phyloP scores from a whole-genome alignment of 768 basidiomycete species.

The Phlebiopsis gigantea region DNA sequence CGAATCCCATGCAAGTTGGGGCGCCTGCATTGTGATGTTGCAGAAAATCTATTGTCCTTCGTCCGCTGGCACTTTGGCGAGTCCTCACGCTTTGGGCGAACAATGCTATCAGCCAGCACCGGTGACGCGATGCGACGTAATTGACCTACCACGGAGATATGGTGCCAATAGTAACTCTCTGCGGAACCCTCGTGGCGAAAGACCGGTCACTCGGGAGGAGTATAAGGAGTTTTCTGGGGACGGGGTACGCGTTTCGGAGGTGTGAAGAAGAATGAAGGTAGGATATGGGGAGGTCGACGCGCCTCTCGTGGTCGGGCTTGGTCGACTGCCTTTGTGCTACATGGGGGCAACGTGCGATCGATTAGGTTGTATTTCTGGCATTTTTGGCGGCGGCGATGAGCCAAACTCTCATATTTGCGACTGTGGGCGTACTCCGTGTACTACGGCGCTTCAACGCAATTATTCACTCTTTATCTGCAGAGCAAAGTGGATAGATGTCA shows the following conservation, averaged over 20 bases:
- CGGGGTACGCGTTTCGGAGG: background rate
- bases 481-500: too few relatives aligned
- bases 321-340: background rate
- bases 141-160: too few relatives aligned
- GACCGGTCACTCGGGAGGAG: background rate
- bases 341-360: background rate
- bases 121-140: background rate
- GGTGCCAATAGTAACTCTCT: too few relatives aligned
- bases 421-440: slow-evolving; percentile 5
- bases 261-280: background rate
- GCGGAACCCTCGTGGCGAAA: too few relatives aligned
- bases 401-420: slow-evolving; percentile 1
- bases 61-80: background rate
- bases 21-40: background rate
- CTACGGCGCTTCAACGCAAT: too few relatives aligned
- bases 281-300: background rate
- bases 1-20: background rate
- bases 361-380: background rate
- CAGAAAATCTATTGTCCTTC: background rate
- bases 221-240: background rate
- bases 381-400: background rate
- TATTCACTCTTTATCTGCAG: too few relatives aligned
- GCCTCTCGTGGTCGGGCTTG: background rate
- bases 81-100: too few relatives aligned
- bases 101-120: background rate